Conservation (phyloP, 495 filamentous ascomycete genomes). For the Pyronema omphalodes region DNA sequence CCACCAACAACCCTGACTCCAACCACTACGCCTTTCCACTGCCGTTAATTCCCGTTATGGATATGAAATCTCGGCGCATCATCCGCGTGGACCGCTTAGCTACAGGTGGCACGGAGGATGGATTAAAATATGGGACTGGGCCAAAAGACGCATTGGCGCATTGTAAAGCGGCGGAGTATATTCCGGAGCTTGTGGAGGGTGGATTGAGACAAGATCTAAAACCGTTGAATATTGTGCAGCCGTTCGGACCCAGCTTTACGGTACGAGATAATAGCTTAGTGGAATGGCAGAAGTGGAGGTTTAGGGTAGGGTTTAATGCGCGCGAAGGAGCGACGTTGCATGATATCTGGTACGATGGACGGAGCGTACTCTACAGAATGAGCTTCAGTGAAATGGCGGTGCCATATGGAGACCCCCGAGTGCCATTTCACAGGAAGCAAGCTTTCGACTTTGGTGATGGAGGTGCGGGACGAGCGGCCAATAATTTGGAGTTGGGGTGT, state of each 20-base stretch:
- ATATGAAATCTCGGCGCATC: slow-evolving; percentile 33
- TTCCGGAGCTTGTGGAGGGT: slow-evolving; percentile 33
- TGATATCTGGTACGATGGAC: slow-evolving; percentile 48
- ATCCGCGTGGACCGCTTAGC: slow-evolving; percentile 36
- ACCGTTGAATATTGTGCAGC: slow-evolving; percentile 34
- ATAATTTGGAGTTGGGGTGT: slow-evolving; percentile 48
- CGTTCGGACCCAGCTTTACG: slow-evolving; percentile 34
- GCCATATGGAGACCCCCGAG: slow-evolving; percentile 44
- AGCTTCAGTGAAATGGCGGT: slow-evolving; percentile 61
- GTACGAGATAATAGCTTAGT: slow-evolving; percentile 35
- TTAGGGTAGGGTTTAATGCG: slow-evolving; percentile 46
- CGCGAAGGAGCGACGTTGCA: slow-evolving; percentile 46
- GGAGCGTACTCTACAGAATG: slow-evolving; percentile 50
- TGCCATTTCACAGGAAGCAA: slow-evolving; percentile 47
- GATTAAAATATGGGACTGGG: slow-evolving; percentile 25
- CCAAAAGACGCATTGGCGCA: slow-evolving; percentile 29
- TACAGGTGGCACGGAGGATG: slow-evolving; percentile 33
- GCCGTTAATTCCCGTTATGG: slow-evolving; percentile 38
- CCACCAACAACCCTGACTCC: slow-evolving; percentile 32
- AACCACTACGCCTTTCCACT: slow-evolving; percentile 41
- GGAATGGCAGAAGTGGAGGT: slow-evolving; percentile 51
- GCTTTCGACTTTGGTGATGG: slow-evolving; percentile 55
- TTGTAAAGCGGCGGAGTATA: slow-evolving; percentile 31
- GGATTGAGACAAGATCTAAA: slow-evolving; percentile 33
- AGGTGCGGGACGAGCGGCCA: slow-evolving; percentile 46